Conservation (phyloP, 208 protist genomes). For the Entamoeba moshkovskii region DNA sequence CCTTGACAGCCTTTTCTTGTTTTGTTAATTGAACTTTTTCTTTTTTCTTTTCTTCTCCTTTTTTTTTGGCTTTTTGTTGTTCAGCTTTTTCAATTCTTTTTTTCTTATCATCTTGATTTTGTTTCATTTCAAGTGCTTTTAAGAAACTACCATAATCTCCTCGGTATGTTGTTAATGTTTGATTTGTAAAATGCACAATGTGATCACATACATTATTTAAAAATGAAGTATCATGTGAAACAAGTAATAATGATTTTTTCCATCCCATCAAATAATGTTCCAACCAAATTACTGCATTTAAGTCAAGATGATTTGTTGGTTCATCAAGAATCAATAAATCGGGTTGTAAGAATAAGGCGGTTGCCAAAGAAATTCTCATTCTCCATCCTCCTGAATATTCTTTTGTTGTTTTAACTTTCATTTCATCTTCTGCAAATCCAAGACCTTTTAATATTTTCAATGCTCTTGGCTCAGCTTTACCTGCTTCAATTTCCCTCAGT, state of each 20-base stretch:
- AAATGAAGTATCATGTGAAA: slow-evolving; percentile 51
- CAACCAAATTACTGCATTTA: slow-evolving; percentile 77
- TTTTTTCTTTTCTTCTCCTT: not conserved
- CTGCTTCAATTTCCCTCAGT: not conserved
- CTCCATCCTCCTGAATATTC: slow-evolving; percentile 50
- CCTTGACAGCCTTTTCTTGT: not conserved
- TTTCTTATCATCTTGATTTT: slow-evolving; percentile 51
- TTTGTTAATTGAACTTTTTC: not conserved
- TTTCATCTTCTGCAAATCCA: slow-evolving; percentile 6
- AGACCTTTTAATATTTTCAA: slow-evolving; percentile 6
- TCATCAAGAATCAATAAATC: slow-evolving; percentile 84
- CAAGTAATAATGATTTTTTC: slow-evolving; percentile 39
- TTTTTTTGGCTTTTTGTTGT: not conserved
- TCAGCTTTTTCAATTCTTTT: slow-evolving; percentile 30
- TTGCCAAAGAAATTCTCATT: slow-evolving; percentile 71
- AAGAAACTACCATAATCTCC: slow-evolving; percentile 50
- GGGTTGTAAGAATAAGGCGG: slow-evolving; percentile 71
- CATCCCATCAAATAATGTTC: slow-evolving; percentile 57
- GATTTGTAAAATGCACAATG: slow-evolving; percentile 45
- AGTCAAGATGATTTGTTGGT: slow-evolving; percentile 83
- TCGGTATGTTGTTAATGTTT: slow-evolving; percentile 43
- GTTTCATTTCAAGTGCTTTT: slow-evolving; percentile 36
- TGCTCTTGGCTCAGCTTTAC: not conserved
- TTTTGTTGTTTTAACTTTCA: not conserved
- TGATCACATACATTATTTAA: slow-evolving; percentile 49